Base-by-base conservation (phyloP, 2,329 filamentous ascomycete species). In the Clarireedia homoeocarpa region DNA sequence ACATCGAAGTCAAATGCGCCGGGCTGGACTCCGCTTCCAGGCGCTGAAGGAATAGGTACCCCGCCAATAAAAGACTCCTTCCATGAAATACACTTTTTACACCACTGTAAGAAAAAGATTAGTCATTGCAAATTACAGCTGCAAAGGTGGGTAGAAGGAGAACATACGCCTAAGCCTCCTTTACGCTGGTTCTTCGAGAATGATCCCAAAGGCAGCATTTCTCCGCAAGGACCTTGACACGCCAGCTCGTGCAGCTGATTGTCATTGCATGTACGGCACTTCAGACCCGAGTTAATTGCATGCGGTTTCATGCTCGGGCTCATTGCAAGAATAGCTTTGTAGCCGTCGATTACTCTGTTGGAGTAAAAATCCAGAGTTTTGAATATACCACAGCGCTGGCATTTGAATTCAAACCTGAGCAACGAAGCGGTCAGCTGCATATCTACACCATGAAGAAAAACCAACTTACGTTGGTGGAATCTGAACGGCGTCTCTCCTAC, bases 171-270 rank as follows among this genome's bases (percentile, higher is more conserved):
- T 73, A 74, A 40, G 62, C 64, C 56, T 76, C 71, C 42, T 27
- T 64, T 68, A 71, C 67, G 79, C 75, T 63, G 53, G 6, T 61
- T 61, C 59, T 78, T 81, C 17, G 75, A 73, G 60, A 81, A 83
- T 0, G 70, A 69, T 5, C 77, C 73, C 2, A 80, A 56, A 1
- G 51, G 68, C 61, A 79, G 79, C 2, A 67, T 71, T 55, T 71
- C 63, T 20, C 71, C 65, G 62, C 80, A 83, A 40, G 62, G 64
- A 39, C 73, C 67, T 34, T 61, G 64, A 61, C 80, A 83, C 7
- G 70, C 68, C 27, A 81, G 63, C 61, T 82, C 79, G 4, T 71
- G 66, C 2, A 70, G 59, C 48, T 73, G 72, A 12, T 64, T 62
- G 4, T 73, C 73, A 36, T 71, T 69, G 58, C 80, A 83, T 1